These are phyloP conservation scores for Inga leiocalycina DNA, from an alignment of 306 rosid species.

Conservation along the genomic window DNA sequence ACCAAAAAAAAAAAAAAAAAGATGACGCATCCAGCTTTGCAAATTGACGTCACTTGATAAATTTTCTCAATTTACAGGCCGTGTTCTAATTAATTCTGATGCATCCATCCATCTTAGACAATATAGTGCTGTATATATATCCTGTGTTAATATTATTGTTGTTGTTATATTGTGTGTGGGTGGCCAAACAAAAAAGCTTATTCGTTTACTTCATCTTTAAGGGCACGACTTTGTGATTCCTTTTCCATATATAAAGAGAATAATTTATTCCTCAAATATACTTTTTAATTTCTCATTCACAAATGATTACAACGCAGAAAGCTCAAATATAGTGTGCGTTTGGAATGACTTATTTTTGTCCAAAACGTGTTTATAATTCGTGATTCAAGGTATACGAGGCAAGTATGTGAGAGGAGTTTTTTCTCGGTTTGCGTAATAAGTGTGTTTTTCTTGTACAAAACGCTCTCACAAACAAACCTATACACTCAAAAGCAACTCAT, in stretches of 20 bases:
- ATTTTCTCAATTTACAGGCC: background rate
- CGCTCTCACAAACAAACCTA: too few species aligned
- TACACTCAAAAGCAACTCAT: background rate
- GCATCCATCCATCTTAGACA: background rate
- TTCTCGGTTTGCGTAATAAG: too few species aligned
- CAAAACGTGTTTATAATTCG: too few species aligned
- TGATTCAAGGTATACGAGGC: too few species aligned
- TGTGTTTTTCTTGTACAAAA: too few species aligned
- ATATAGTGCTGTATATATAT: background rate
- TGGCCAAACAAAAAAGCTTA: background rate
- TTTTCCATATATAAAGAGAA: background rate
- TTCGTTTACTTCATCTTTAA: background rate
- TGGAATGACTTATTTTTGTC: too few species aligned
- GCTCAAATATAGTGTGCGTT: too few species aligned
- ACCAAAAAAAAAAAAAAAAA: too few species aligned
- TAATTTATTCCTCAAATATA: background rate
- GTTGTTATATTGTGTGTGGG: background rate
- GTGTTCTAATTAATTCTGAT: background rate
- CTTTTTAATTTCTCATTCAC: background rate
- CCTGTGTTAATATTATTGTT: background rate
- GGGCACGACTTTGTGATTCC: background rate
- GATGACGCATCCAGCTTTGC: too few species aligned
- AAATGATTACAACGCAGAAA: background rate
- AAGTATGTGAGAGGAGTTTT: too few species aligned
- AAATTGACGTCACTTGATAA: background rate